phyloP scores from a whole-genome alignment of 129 eudicot genomes.

The Artemisia argyi region DNA sequence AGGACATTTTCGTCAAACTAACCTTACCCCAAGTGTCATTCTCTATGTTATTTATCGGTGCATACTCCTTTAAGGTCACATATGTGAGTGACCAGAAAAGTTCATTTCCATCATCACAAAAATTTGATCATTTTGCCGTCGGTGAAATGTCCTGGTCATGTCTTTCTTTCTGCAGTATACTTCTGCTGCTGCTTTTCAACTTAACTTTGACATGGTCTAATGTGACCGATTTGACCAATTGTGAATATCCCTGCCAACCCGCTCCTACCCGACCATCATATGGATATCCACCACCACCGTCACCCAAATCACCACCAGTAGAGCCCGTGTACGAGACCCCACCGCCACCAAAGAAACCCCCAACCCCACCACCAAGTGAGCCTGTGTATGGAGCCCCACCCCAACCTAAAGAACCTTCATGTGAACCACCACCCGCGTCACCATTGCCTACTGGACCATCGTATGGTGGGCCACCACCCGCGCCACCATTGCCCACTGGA shows the following conservation, averaged over 20 bases:
- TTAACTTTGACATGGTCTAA: conserved; percentile 1
- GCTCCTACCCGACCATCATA: conserved; percentile 28
- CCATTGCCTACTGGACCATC: conserved; percentile 6
- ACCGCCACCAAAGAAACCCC: conserved; percentile 26
- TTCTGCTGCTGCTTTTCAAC: conserved; percentile 24
- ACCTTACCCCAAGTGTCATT: conserved; percentile 23
- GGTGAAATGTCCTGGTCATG: conserved; percentile 13
- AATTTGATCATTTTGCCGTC: conserved; percentile 13
- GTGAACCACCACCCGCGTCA: conserved; percentile 30
- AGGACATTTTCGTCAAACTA: conserved; percentile 17
- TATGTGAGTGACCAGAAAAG: conserved; percentile 8
- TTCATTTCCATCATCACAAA: too few relatives aligned
- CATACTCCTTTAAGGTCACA: conserved; percentile 14
- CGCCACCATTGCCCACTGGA: conserved; percentile 20
- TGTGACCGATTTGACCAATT: conserved; percentile 3
- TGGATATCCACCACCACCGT: conserved; percentile 31
- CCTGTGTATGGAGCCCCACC: conserved; percentile 22
- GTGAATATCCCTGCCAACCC: conserved; percentile 37
- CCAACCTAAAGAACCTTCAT: conserved; percentile 7
- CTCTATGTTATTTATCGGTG: conserved; percentile 13
- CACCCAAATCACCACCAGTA: conserved; percentile 21
- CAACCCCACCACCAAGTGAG: not conserved
- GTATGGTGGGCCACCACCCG: conserved; percentile 27
- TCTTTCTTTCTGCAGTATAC: too few relatives aligned
- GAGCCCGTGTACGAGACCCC: conserved; percentile 24